A percentile compares a stretch with the other conserved stretches of the same genome.
These are phyloP conservation scores for Lodderomyces oxycetoniae DNA, from an alignment of 1,139 yeast genomes.

Conservation along the genomic window DNA sequence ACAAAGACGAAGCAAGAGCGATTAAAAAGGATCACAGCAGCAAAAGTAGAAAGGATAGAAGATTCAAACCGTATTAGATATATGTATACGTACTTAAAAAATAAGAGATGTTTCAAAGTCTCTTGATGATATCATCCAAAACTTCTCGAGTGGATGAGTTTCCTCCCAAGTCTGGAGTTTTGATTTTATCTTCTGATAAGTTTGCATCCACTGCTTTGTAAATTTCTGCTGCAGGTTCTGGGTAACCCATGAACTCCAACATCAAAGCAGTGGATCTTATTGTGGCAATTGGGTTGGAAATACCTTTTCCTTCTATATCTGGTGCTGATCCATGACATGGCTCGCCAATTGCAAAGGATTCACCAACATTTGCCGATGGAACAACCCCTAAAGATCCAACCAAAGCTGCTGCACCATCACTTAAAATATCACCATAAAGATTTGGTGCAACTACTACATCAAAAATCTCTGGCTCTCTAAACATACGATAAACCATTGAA, in stretches of 20 bases:
- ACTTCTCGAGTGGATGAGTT: slow-evolving; percentile 81
- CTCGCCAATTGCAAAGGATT: slow-evolving; percentile 92
- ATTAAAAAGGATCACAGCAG: slow-evolving; percentile 20
- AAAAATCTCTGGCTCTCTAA: slow-evolving; percentile 94
- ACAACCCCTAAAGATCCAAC: slow-evolving; percentile 98
- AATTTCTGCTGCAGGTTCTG: slow-evolving; percentile 86
- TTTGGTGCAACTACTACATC: slow-evolving; percentile 99
- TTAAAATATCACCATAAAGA: slow-evolving; percentile 92
- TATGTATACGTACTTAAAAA: slow-evolving; percentile 4
- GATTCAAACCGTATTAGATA: slow-evolving; percentile 52
- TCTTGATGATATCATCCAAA: slow-evolving; percentile 66
- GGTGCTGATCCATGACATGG: slow-evolving; percentile 99
- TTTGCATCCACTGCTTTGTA: slow-evolving; percentile 94
- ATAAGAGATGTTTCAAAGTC: slow-evolving; percentile 17
- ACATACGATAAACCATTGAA: slow-evolving; percentile 98
- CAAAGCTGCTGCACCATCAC: slow-evolving; percentile 98
- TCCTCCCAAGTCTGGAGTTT: slow-evolving; percentile 96
- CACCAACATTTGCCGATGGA: slow-evolving; percentile 97
- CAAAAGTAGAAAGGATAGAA: slow-evolving; percentile 25
- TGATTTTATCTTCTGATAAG: slow-evolving; percentile 71
- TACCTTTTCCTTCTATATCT: slow-evolving; percentile 92
- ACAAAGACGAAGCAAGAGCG: slow-evolving; percentile 18
- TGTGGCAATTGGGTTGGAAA: slow-evolving; percentile 96
- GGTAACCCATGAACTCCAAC: slow-evolving; percentile 93
- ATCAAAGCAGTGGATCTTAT: slow-evolving; percentile 95